Evolutionary conservation across 2,329 filamentous ascomycete species (phyloP).

Genomic region (Aureobasidium sp.): DNA sequence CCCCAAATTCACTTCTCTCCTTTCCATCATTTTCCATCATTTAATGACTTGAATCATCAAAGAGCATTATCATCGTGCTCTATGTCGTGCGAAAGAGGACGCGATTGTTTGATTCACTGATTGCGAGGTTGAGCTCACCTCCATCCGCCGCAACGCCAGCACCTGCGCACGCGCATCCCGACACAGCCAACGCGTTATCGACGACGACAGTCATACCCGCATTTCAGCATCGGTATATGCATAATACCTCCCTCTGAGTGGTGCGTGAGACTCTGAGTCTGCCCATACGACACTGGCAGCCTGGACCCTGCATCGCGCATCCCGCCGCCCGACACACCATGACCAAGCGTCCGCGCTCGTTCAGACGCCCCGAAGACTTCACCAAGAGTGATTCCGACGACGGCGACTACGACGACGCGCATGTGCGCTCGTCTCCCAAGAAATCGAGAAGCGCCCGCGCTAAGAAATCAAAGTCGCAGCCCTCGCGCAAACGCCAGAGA

Average conservation of each 20-base stretch:
- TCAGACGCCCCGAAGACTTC: constrained; percentile 28
- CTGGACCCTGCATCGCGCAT: background rate
- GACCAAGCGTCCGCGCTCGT: constrained; percentile 9
- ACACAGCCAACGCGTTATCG: background rate
- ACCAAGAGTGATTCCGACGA: constrained; percentile 33
- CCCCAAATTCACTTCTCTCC: background rate
- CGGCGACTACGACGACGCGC: constrained; percentile 28
- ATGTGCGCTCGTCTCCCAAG: constrained; percentile 21
- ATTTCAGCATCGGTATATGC: constrained; percentile 1
- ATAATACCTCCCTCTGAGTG: background rate
- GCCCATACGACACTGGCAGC: background rate
- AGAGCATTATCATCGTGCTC: constrained; percentile 9
- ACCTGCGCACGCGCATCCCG: constrained; percentile 1
- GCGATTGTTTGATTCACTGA: constrained; percentile 5
- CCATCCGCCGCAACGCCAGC: constrained; percentile 1
- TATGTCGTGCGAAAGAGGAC: background rate
- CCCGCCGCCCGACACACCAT: constrained; percentile 1
- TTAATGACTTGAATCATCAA: constrained; percentile 4
- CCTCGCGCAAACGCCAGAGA: constrained; percentile 31
- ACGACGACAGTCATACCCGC: background rate
- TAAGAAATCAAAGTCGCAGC: constrained; percentile 16
- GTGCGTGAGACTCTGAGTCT: background rate
- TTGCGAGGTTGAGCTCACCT: background rate
- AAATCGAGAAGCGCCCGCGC: constrained; percentile 12
- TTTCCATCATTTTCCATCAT: constrained; percentile 10